These are phyloP conservation scores for Cotoneaster glaucophyllus DNA, from an alignment of 306 rosid species.

Conservation along the genomic window DNA sequence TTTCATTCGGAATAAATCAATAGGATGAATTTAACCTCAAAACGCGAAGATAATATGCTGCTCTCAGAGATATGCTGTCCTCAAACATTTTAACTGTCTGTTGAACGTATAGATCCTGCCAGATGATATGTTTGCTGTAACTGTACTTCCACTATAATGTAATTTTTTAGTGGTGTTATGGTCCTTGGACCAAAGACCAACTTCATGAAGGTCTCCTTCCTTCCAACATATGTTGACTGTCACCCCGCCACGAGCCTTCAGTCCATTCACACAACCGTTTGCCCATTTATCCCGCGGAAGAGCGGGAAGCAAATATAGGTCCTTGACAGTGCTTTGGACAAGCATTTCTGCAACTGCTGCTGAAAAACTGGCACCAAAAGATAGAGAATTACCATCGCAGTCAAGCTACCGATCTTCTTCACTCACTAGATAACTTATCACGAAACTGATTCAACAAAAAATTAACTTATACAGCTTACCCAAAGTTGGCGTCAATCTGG, in stretches of 20 bases:
- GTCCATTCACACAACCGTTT: slow-evolving; percentile 74
- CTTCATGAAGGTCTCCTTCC: slow-evolving; percentile 64
- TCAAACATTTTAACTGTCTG: slow-evolving; percentile 48
- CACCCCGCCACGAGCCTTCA: slow-evolving; percentile 69
- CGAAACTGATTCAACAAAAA: not conserved
- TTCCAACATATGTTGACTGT: slow-evolving; percentile 76
- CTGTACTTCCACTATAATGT: slow-evolving; percentile 50
- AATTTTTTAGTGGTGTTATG: slow-evolving; percentile 32
- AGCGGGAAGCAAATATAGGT: slow-evolving; percentile 69
- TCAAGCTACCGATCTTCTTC: too few species aligned
- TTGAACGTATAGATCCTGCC: slow-evolving; percentile 55
- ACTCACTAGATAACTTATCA: not conserved
- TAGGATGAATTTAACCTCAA: not conserved
- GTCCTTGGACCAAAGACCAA: slow-evolving; percentile 60
- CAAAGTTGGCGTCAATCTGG: slow-evolving; percentile 96
- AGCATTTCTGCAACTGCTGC: slow-evolving; percentile 76
- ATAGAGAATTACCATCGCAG: not conserved
- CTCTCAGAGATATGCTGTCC: slow-evolving; percentile 8
- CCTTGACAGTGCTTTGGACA: slow-evolving; percentile 71
- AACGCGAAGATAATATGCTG: not conserved
- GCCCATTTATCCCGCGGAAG: slow-evolving; percentile 77
- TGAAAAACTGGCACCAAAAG: slow-evolving; percentile 36
- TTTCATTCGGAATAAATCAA: not conserved
- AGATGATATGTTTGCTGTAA: slow-evolving; percentile 24
- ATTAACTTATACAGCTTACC: slow-evolving; percentile 39